A percentile compares a stretch with the other conserved stretches of the same genome.
Conservation (phyloP, 2,329 filamentous ascomycete species). For the Trichocomaceae sp. region DNA sequence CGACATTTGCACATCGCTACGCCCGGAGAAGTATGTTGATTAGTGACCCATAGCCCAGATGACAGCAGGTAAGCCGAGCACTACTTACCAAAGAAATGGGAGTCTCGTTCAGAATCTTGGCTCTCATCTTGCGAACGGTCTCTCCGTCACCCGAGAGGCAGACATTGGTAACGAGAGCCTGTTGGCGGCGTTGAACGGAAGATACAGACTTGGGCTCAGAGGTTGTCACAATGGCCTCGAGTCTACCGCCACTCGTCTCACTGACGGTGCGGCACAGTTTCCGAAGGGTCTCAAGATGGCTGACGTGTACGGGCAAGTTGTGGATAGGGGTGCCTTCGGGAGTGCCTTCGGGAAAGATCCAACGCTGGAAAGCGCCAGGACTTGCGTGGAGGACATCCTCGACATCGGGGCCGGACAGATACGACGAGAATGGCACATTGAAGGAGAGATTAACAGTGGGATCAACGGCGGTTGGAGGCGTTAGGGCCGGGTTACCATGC, state of each 20-base stretch:
- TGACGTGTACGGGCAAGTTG: slow-evolving; percentile 83
- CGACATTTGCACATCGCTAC: slow-evolving; percentile 85
- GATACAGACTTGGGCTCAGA: slow-evolving; percentile 65
- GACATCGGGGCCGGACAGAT: slow-evolving; percentile 82
- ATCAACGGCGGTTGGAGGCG: slow-evolving; percentile 65
- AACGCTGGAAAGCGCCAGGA: slow-evolving; percentile 76
- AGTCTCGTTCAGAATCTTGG: slow-evolving; percentile 83
- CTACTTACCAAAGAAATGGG: slow-evolving; percentile 79
- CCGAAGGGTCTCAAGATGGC: slow-evolving; percentile 74
- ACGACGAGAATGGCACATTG: slow-evolving; percentile 93
- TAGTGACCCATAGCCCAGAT: neutral
- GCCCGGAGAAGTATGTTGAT: neutral
- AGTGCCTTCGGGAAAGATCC: slow-evolving; percentile 86
- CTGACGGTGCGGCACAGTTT: slow-evolving; percentile 77
- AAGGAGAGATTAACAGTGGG: slow-evolving; percentile 86
- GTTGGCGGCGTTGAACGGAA: slow-evolving; percentile 41
- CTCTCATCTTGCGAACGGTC: slow-evolving; percentile 79
- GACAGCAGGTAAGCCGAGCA: slow-evolving; percentile 9
- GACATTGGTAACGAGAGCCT: slow-evolving; percentile 72
- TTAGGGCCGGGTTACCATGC: slow-evolving; percentile 46
- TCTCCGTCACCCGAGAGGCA: slow-evolving; percentile 85
- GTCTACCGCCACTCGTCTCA: slow-evolving; percentile 58
- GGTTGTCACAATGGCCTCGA: slow-evolving; percentile 77
- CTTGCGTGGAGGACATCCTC: slow-evolving; percentile 94
- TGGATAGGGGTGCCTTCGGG: slow-evolving; percentile 77